phyloP scores from a whole-genome alignment of 768 basidiomycete genomes.

The Cystobasidium ongulense region DNA sequence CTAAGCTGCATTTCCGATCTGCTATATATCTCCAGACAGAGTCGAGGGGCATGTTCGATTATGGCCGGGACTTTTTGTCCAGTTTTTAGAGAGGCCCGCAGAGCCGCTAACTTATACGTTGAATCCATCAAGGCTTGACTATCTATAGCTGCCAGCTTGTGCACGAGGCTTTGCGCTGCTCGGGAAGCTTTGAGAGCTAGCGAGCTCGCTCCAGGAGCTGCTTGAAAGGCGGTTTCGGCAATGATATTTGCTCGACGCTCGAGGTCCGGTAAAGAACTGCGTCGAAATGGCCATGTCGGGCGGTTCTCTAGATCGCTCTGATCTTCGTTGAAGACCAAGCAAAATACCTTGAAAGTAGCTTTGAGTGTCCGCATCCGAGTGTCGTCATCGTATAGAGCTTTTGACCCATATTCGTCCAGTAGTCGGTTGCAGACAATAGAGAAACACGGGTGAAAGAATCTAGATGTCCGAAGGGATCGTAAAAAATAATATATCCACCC shows the following conservation, averaged over 20 bases:
- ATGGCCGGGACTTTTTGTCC: neutral
- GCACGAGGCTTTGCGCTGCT: neutral
- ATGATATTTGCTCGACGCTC: conserved; percentile 9
- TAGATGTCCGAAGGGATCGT: conserved; percentile 1
- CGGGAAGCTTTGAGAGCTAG: neutral
- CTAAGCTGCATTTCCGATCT: neutral
- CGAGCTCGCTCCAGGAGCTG: neutral
- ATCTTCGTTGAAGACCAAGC: neutral
- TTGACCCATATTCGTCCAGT: conserved; percentile 10
- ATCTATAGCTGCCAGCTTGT: neutral
- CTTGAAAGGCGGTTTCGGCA: conserved; percentile 4
- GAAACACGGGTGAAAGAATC: conserved; percentile 19
- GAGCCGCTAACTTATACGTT: neutral
- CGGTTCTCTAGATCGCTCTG: neutral
- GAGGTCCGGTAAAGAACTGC: neutral
- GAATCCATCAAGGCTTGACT: neutral
- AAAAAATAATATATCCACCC: conserved; percentile 23
- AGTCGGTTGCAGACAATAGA: neutral
- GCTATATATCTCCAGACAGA: neutral
- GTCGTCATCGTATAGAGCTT: neutral
- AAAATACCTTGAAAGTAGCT: neutral
- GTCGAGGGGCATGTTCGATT: neutral
- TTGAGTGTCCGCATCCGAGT: neutral
- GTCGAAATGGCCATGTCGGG: neutral
- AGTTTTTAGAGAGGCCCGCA: neutral